A percentile compares a stretch with the other conserved stretches of the same genome.
Evolutionary conservation across 2,329 filamentous ascomycete species (phyloP).

Genomic region (Ceratocystis destructans): DNA sequence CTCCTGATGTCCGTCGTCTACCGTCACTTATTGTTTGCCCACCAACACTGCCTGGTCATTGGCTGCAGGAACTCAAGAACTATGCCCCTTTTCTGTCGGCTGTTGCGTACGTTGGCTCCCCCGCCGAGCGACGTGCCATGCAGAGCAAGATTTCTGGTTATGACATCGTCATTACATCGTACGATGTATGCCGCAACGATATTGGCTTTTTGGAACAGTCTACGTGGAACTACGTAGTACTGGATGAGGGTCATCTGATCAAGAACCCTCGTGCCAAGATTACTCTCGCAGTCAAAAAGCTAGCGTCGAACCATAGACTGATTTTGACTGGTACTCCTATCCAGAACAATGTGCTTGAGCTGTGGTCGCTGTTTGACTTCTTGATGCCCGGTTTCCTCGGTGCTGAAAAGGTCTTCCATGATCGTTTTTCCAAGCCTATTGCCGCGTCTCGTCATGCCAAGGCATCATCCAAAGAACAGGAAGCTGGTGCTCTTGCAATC

Average conservation of each 20-base stretch:
- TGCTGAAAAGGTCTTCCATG: constrained; percentile 86
- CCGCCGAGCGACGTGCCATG: constrained; percentile 61
- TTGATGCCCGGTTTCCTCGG: constrained; percentile 97
- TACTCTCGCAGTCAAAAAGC: constrained; percentile 76
- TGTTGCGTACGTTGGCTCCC: constrained; percentile 81
- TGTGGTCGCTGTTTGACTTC: constrained; percentile 98
- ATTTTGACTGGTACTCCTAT: constrained; percentile 96
- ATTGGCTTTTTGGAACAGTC: constrained; percentile 68
- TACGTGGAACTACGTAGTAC: constrained; percentile 93
- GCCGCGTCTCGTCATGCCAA: constrained; percentile 91
- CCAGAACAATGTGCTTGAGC: constrained; percentile 90
- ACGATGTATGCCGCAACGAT: constrained; percentile 95
- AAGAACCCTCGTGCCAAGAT: constrained; percentile 98
- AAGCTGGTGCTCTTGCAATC: constrained; percentile 87
- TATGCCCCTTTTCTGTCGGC: constrained; percentile 90
- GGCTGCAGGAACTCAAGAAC: constrained; percentile 93
- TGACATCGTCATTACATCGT: constrained; percentile 93
- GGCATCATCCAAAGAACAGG: constrained; percentile 95
- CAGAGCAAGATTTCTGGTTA: constrained; percentile 57
- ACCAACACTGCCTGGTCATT: constrained; percentile 90
- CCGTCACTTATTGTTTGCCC: constrained; percentile 93
- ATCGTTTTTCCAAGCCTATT: constrained; percentile 89
- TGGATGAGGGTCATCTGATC: constrained; percentile 95
- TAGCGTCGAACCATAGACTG: constrained; percentile 82
- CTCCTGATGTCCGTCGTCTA: constrained; percentile 62